Percentiles rank a stretch among this genome's conserved stretches.
Conservation (phyloP, 1,284 basidiomycete species). For the Boletellus dicymbophilus region DNA sequence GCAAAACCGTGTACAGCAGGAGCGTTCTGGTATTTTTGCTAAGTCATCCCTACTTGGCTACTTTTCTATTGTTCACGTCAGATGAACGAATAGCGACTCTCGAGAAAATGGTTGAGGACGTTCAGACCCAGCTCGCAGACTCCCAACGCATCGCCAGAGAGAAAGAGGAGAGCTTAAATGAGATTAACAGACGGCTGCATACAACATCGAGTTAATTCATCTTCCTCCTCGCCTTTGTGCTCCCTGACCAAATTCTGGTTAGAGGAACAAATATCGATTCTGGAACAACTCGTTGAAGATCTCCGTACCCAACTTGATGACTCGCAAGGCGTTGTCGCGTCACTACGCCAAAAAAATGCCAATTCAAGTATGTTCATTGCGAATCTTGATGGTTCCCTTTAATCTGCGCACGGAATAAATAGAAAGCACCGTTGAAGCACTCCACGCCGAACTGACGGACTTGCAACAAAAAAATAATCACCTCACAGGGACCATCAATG, state of each 20-base stretch:
- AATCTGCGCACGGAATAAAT: not conserved
- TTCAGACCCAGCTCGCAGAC: not conserved
- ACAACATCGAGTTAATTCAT: too few species aligned
- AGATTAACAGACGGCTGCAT: not conserved
- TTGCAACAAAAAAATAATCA: too few species aligned
- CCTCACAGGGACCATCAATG: too few species aligned
- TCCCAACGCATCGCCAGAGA: not conserved
- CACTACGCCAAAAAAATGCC: not conserved
- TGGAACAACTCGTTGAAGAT: too few species aligned
- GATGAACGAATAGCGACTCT: not conserved
- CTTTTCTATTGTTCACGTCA: not conserved
- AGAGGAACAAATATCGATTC: too few species aligned
- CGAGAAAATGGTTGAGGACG: not conserved
- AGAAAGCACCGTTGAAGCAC: not conserved
- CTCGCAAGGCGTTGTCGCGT: too few species aligned
- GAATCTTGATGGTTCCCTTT: not conserved
- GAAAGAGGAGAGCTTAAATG: not conserved
- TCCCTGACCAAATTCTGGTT: too few species aligned
- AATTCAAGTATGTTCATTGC: not conserved
- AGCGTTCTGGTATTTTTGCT: too few species aligned
- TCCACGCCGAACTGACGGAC: not conserved
- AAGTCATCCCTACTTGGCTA: not conserved
- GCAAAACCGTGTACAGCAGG: too few species aligned
- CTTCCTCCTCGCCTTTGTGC: too few species aligned
- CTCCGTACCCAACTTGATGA: too few species aligned